Evolutionary conservation across 2,329 filamentous ascomycete genomes (phyloP).

Genomic region (Colletotrichum godetiae): DNA sequence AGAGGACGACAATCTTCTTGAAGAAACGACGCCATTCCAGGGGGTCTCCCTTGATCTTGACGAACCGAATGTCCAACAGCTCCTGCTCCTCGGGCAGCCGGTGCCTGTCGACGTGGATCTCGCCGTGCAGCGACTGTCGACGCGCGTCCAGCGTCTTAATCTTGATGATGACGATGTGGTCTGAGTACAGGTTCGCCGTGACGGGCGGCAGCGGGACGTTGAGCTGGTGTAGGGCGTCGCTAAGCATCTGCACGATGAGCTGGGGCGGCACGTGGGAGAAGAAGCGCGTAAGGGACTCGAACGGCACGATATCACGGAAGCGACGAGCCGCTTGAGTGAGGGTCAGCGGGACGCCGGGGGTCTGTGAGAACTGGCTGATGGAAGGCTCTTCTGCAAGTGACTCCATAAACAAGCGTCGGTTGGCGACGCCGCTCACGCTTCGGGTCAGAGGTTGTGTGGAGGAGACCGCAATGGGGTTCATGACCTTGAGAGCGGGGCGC

Average conservation of each 20-base stretch:
- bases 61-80: constrained; percentile 86
- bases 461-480: constrained; percentile 55
- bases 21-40: constrained; percentile 97
- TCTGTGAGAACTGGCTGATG: constrained; percentile 85
- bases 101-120: constrained; percentile 78
- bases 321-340: constrained; percentile 89
- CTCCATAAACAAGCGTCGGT: constrained; percentile 59
- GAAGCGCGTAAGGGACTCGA: constrained; percentile 90
- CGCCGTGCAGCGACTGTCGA: constrained; percentile 78
- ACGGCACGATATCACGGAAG: constrained; percentile 91
- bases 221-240: constrained; percentile 84
- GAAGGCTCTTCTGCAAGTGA: constrained; percentile 87
- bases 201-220: constrained; percentile 78
- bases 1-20: constrained; percentile 91
- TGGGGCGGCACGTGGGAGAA: constrained; percentile 83
- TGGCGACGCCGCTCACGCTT: constrained; percentile 46
- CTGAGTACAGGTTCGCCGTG: constrained; percentile 59
- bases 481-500: constrained; percentile 70
- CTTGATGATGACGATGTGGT: constrained; percentile 72
- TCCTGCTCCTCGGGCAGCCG: constrained; percentile 67
- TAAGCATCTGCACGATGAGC: constrained; percentile 82
- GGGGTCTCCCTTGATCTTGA: constrained; percentile 95
- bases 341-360: constrained; percentile 81
- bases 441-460: constrained; percentile 61
- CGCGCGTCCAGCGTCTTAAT: constrained; percentile 81